Conservation (phyloP, 148 eudicot genomes). For the Vaccinium vitisidaea region DNA sequence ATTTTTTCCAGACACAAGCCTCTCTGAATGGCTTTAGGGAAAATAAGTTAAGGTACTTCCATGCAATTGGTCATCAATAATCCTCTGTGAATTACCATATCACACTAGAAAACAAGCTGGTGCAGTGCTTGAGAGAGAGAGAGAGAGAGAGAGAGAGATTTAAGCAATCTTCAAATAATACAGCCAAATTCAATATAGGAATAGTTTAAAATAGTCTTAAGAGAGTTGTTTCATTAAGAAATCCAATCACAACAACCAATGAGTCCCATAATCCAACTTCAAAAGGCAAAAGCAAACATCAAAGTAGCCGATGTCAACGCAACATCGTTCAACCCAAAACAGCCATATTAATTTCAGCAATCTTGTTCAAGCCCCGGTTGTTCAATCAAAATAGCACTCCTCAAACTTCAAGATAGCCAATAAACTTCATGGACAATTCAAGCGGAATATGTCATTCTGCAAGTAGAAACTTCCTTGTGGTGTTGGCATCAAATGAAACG, state of each 20-base stretch:
- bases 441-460: conserved; percentile 43
- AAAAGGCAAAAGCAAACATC: conserved; percentile 13
- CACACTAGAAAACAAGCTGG: not conserved
- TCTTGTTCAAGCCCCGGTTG: not conserved
- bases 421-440: conserved; percentile 37
- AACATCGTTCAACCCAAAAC: conserved; percentile 9
- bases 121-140: not conserved
- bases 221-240: too few relatives aligned
- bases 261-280: too few relatives aligned
- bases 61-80: not conserved
- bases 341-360: conserved; percentile 1
- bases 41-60: not conserved
- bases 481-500: conserved; percentile 47
- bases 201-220: too few relatives aligned
- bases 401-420: not conserved
- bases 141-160: too few relatives aligned
- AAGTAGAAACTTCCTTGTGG: conserved; percentile 53
- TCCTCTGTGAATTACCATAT: not conserved
- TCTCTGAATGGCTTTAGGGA: not conserved
- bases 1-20: not conserved
- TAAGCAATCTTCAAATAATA: too few relatives aligned
- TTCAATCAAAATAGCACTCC: conserved; percentile 8
- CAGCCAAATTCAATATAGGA: too few relatives aligned
- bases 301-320: conserved; percentile 10
- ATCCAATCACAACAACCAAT: too few relatives aligned